Base-by-base conservation (phyloP, 2,329 filamentous ascomycete species). In the Venturia pyrina region DNA sequence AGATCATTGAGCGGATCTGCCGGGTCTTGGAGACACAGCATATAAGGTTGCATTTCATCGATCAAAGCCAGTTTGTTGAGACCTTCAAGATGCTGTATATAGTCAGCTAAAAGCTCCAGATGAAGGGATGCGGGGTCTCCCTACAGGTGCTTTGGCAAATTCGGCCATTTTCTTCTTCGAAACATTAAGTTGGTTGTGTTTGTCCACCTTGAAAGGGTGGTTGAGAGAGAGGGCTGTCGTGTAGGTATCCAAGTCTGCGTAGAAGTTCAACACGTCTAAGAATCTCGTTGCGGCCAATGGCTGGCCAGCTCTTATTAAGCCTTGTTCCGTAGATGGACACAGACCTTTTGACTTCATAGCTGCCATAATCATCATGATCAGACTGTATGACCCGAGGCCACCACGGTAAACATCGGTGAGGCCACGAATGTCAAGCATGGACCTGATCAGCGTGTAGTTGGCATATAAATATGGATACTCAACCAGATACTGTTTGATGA, bases 21-120 rank as follows among this genome's bases (percentile, higher is more conserved):
- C 0, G 85, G 85, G 69, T 88, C 85, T 72, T 86, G 84, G 17
- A 88, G 75, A 67, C 77, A 82, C 62, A 87, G 75, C 62, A 83
- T 74, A 65, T 77, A 75, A 15, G 69, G 75, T 68, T 72, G 77
- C 69, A 48, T 69, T 70, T 66, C 70, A 68, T 67, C 75, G 28
- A 71, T 69, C 43, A 71, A 46, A 15, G 34, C 24, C 32, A 66
- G 11, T 34, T 61, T 43, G 40, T 48, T n/a, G 34, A 53, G 64
- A 37, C 37, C 68, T 43, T 43, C 37, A 21, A 46, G 53, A 11
- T 59, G 28, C 53, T 59, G 32, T 37, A 6, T 15, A 37, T 1
- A 4, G 28, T 59, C 19, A 59, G 53, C 28, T 37, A 37, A 19
- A 11, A n/a, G 19, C 28, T 59, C 10, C 32, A 37, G 10, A 17